A percentile compares a stretch with the other conserved stretches of the same genome.
Conservation (phyloP, 2,329 filamentous ascomycete genomes). For the Biscogniauxia sp. region DNA sequence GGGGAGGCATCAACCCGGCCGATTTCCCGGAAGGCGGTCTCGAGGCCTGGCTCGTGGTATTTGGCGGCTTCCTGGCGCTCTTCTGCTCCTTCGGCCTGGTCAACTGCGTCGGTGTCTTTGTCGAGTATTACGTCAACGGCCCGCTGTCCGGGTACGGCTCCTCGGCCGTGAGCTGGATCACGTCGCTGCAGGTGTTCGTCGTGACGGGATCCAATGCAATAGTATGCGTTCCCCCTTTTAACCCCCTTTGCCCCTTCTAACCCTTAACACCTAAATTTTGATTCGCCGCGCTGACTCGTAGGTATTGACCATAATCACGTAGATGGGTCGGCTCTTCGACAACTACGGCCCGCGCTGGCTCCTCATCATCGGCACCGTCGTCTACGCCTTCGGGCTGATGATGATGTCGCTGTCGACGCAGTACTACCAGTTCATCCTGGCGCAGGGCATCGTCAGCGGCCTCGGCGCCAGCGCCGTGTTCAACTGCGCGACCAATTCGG, state of each 20-base stretch:
- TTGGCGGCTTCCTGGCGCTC: constrained; percentile 37
- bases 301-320: too few relatives aligned
- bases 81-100: constrained; percentile 36
- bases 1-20: background rate
- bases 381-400: constrained; percentile 58
- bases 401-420: constrained; percentile 49
- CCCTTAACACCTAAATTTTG: too few relatives aligned
- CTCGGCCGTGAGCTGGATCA: constrained; percentile 56
- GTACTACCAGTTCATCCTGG: constrained; percentile 41
- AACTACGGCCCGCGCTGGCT: constrained; percentile 32
- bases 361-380: constrained; percentile 47
- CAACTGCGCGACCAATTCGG: constrained; percentile 52
- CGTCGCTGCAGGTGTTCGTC: constrained; percentile 48
- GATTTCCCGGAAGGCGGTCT: constrained; percentile 60
- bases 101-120: constrained; percentile 52
- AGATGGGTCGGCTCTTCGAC: constrained; percentile 5
- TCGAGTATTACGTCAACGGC: constrained; percentile 51
- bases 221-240: background rate
- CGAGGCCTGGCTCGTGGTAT: constrained; percentile 57
- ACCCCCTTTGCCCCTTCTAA: too few relatives aligned
- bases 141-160: constrained; percentile 46
- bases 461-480: constrained; percentile 41
- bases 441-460: constrained; percentile 33
- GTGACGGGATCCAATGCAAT: constrained; percentile 43
- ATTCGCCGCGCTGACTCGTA: too few relatives aligned